Base-by-base conservation (phyloP, 2,329 filamentous ascomycete species). In the Colletotrichum chrysophilum region DNA sequence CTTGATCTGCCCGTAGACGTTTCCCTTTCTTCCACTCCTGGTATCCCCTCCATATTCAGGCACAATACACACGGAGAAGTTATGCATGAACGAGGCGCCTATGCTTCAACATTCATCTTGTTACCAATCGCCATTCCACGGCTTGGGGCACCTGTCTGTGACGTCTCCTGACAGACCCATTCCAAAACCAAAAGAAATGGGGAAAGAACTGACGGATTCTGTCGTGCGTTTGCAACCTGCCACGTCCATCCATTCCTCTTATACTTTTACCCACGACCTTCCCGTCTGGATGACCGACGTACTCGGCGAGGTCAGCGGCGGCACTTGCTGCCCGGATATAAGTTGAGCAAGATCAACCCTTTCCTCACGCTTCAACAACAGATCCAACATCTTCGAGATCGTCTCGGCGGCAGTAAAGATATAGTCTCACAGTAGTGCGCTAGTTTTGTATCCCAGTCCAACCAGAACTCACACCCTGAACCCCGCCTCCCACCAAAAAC, bases 241-340 rank as follows among this genome's bases (percentile, higher is more conserved):
- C 18, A 48, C 5, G 38, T 12, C 2, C 38, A n/a, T n/a, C 5
- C 18, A 48, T 21, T 48, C 18, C 43, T 48, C 2, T 12, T 48
- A 48, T 7, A 12, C 18, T 4, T 12, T 12, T 18, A 48, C 8
- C 10, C 43, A 48, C 3, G 5, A 3, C 5, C 10, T 48, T 3
- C 36, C 18, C 3, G 9, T 48, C 38, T 7, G 18, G 18, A n/a
- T 3, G 18, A n/a, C 18, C 3, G 18, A 48, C 5, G 38, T 48
- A n/a, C 18, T 5, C 10, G n/a, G 16, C 4, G 16, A 18, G 16
- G 16, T 4, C 36, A 16, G 0, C 36, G 0, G 5, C 2, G 4
- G 36, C 36, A 2, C 0, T 18, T 38, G 36, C 14, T 38, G 0
- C 1, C 7, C 36, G 16, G 16, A 0, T 43, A 43, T 43, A 43